Percentiles rank a stretch among this genome's conserved stretches.
These are phyloP conservation scores for Malus orientalis DNA, from an alignment of 306 rosid genomes.

Conservation along the genomic window DNA sequence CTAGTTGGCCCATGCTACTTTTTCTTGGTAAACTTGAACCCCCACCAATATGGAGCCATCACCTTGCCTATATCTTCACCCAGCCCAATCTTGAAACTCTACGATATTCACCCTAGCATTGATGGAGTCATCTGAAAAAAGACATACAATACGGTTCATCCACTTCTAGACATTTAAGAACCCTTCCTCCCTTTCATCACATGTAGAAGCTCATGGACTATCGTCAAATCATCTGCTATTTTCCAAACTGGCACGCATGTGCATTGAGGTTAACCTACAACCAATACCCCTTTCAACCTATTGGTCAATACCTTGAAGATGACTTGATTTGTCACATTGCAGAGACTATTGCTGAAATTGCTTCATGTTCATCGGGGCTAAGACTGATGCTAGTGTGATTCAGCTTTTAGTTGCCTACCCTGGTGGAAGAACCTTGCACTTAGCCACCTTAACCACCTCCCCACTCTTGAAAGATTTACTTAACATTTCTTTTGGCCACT, in stretches of 20 bases:
- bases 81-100: background rate
- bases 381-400: background rate
- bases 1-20: background rate
- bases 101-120: background rate
- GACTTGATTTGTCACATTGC: background rate
- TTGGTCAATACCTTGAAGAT: background rate
- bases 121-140: background rate
- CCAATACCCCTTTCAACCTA: background rate
- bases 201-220: background rate
- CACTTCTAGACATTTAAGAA: background rate
- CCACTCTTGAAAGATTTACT: background rate
- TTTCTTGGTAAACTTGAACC: too few species aligned
- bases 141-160: background rate
- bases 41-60: background rate
- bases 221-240: background rate
- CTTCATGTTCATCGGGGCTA: background rate
- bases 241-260: background rate
- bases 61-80: background rate
- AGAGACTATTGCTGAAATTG: background rate
- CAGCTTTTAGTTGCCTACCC: background rate
- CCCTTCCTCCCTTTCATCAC: background rate
- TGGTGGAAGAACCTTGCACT: background rate
- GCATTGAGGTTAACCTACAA: background rate
- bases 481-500: background rate
- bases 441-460: background rate